phyloP scores from a whole-genome alignment of 805 yeast species.

The Suhomyces sp. region DNA sequence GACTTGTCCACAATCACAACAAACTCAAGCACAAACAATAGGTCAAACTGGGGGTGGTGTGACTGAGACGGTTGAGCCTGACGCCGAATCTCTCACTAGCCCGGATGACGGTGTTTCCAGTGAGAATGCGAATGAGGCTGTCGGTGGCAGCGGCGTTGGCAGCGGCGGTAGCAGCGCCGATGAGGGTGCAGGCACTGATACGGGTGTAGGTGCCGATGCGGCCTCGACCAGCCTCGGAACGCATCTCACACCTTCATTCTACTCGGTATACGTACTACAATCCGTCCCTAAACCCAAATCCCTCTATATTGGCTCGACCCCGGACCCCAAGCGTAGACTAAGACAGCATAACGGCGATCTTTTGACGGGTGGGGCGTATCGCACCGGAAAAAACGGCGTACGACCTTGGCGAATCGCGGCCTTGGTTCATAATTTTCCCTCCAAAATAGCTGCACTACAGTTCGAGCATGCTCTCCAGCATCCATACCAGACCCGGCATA shows the following conservation, averaged over 20 bases:
- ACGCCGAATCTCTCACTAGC: not conserved
- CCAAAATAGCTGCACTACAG: slow-evolving; percentile 62
- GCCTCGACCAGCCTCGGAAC: not conserved
- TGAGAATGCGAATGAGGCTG: not conserved
- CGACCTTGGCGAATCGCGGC: slow-evolving; percentile 75
- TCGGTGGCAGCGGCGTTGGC: not conserved
- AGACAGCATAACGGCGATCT: slow-evolving; percentile 78
- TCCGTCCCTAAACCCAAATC: slow-evolving; percentile 56
- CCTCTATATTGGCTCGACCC: slow-evolving; percentile 80
- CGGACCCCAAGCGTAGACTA: slow-evolving; percentile 63
- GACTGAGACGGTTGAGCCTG: not conserved
- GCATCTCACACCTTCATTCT: slow-evolving; percentile 38
- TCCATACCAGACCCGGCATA: slow-evolving; percentile 60
- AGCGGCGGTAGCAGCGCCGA: too few species aligned
- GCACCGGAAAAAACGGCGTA: slow-evolving; percentile 53
- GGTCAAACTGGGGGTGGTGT: not conserved
- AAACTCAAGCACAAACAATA: not conserved
- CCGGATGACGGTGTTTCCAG: not conserved
- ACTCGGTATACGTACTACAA: slow-evolving; percentile 69
- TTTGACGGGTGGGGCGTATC: slow-evolving; percentile 62
- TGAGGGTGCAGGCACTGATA: too few species aligned
- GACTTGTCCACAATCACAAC: not conserved
- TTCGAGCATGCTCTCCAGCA: slow-evolving; percentile 89
- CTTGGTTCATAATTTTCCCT: slow-evolving; percentile 69
- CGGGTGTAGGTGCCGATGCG: not conserved